Conservation (phyloP, 257 asterid genomes). For the Fraxinus anomala region DNA sequence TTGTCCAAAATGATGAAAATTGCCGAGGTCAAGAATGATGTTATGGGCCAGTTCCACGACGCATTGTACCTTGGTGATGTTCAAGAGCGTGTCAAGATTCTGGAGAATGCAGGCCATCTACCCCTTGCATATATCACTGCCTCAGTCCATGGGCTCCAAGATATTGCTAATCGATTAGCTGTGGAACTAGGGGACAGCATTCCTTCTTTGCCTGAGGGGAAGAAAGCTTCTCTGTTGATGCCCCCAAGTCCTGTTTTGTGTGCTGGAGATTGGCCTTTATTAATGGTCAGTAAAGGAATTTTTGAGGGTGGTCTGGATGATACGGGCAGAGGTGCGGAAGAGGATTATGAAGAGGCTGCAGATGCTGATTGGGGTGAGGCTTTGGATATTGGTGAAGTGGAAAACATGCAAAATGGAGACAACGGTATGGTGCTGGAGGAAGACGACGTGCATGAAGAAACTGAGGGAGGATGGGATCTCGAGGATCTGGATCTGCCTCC, state of each 20-base stretch:
- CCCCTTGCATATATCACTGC: slow-evolving; percentile 84
- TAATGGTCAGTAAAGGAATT: slow-evolving; percentile 81
- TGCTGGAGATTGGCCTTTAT: slow-evolving; percentile 91
- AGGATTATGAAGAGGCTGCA: slow-evolving; percentile 64
- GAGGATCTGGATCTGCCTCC: slow-evolving; percentile 92
- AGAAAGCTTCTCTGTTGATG: slow-evolving; percentile 54
- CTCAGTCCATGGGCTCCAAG: slow-evolving; percentile 66
- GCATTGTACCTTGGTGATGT: slow-evolving; percentile 88
- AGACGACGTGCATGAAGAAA: slow-evolving; percentile 58
- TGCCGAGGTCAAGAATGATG: slow-evolving; percentile 84
- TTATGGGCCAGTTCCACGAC: slow-evolving; percentile 94
- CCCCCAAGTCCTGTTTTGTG: slow-evolving; percentile 78
- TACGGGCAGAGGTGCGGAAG: slow-evolving; percentile 41
- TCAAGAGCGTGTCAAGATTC: slow-evolving; percentile 77
- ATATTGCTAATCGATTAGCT: slow-evolving; percentile 60
- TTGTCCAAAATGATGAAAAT: slow-evolving; percentile 90
- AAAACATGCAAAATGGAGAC: slow-evolving; percentile 54
- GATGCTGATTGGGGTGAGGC: slow-evolving; percentile 75
- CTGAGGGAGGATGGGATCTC: slow-evolving; percentile 94
- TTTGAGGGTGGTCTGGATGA: slow-evolving; percentile 80
- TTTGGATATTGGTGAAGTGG: slow-evolving; percentile 64
- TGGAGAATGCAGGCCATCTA: slow-evolving; percentile 76
- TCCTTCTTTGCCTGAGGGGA: slow-evolving; percentile 64
- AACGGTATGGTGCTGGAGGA: slow-evolving; percentile 43
- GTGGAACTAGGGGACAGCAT: slow-evolving; percentile 64